Conservation (phyloP, 805 yeast species). For the Dipodascus albidus region DNA sequence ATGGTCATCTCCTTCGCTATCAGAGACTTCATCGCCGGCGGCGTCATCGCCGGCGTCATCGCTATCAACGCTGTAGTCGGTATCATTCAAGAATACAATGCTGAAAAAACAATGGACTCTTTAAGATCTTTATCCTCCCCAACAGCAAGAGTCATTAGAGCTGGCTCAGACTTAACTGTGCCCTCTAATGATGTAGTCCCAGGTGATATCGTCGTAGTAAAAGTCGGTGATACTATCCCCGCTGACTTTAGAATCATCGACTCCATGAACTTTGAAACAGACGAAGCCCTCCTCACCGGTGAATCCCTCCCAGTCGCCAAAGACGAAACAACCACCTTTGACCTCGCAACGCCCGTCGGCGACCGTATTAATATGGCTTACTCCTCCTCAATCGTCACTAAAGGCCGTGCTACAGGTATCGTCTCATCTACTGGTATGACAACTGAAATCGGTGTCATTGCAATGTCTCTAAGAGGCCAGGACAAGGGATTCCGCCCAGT, state of each 20-base stretch:
- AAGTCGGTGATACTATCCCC: slow-evolving; percentile 66
- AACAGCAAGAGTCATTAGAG: slow-evolving; percentile 53
- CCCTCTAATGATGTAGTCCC: slow-evolving; percentile 59
- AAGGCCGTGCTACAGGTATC: slow-evolving; percentile 65
- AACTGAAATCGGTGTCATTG: slow-evolving; percentile 70
- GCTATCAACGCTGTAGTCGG: slow-evolving; percentile 55
- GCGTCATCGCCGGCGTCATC: slow-evolving; percentile 63
- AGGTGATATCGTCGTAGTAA: slow-evolving; percentile 54
- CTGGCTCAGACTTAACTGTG: slow-evolving; percentile 44
- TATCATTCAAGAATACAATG: slow-evolving; percentile 56
- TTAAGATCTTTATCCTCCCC: slow-evolving; percentile 57
- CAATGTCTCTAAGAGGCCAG: slow-evolving; percentile 40
- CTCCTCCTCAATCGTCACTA: slow-evolving; percentile 56
- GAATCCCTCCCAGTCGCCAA: slow-evolving; percentile 57
- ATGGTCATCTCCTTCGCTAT: slow-evolving; percentile 64
- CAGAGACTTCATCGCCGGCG: slow-evolving; percentile 72
- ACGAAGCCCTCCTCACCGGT: slow-evolving; percentile 56
- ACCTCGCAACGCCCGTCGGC: slow-evolving; percentile 45
- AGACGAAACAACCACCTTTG: slow-evolving; percentile 32
- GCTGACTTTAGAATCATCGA: slow-evolving; percentile 57
- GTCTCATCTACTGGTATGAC: slow-evolving; percentile 56
- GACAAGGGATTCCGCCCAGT: slow-evolving; percentile 22
- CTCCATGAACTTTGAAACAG: slow-evolving; percentile 55
- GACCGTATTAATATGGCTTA: slow-evolving; percentile 65
- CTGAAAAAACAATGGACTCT: slow-evolving; percentile 72